These are phyloP conservation scores for Colletotrichum viniferum DNA, from an alignment of 2,329 filamentous ascomycete genomes.

Conservation along the genomic window DNA sequence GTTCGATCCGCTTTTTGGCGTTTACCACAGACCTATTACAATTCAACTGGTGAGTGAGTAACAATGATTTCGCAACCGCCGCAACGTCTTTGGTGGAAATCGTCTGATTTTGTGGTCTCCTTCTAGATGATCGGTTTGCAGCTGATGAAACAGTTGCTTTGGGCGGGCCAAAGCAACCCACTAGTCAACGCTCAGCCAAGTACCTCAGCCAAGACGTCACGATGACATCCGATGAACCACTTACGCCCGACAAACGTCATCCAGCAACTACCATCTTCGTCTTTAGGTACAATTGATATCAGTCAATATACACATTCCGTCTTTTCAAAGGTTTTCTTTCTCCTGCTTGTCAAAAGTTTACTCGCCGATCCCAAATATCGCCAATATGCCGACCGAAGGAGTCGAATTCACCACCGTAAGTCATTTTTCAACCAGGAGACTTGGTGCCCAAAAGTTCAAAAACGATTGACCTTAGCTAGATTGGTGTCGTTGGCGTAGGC, in stretches of 20 bases:
- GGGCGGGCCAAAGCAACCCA: not conserved
- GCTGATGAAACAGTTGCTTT: not conserved
- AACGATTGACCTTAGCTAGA: slow-evolving; percentile 28
- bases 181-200: not conserved
- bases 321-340: not conserved
- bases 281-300: not conserved
- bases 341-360: not conserved
- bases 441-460: not conserved
- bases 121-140: not conserved
- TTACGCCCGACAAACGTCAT: not conserved
- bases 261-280: not conserved
- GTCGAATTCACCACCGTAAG: not conserved
- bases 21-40: not conserved
- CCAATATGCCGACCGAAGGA: not conserved
- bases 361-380: not conserved
- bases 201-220: not conserved
- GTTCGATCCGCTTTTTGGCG: not conserved
- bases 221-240: not conserved
- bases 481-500: slow-evolving; percentile 62
- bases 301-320: not conserved
- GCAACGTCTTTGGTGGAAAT: not conserved
- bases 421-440: too few species aligned
- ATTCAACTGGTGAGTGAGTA: not conserved
- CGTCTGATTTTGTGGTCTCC: not conserved
- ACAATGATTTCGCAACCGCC: not conserved